Evolutionary conservation across 768 basidiomycete genomes (phyloP).

Genomic region (Tephrocybe sp.): DNA sequence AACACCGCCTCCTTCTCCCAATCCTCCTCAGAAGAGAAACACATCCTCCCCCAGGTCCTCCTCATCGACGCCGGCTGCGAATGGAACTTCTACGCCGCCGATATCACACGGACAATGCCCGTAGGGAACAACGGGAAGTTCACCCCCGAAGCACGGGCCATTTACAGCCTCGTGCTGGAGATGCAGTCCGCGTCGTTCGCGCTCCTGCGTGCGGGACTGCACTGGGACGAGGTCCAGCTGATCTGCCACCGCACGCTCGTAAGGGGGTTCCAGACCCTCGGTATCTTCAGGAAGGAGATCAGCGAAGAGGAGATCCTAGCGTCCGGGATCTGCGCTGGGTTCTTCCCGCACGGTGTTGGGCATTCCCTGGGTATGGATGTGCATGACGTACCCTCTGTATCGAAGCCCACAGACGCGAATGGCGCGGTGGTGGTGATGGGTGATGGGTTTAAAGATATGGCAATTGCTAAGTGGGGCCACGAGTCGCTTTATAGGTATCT

Average conservation of each 20-base stretch:
- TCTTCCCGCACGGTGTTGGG: conserved; percentile 93
- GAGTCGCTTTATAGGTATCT: conserved; percentile 78
- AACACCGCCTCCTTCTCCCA: conserved; percentile 49
- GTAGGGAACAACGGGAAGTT: conserved; percentile 95
- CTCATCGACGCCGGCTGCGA: conserved; percentile 96
- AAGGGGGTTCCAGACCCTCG: conserved; percentile 75
- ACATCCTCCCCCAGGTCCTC: conserved; percentile 65
- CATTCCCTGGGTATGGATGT: conserved; percentile 94
- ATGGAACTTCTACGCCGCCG: conserved; percentile 52
- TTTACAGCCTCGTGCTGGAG: conserved; percentile 83
- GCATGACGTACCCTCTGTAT: conserved; percentile 86
- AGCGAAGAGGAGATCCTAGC: conserved; percentile 66
- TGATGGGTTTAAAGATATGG: not conserved
- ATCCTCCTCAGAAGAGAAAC: conserved; percentile 26
- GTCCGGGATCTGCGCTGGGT: conserved; percentile 76
- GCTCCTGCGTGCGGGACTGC: conserved; percentile 68
- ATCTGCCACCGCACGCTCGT: conserved; percentile 83
- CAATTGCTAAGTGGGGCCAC: conserved; percentile 33
- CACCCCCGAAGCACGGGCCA: conserved; percentile 72
- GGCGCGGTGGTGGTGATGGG: conserved; percentile 29
- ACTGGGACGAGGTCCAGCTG: conserved; percentile 89
- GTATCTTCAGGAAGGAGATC: conserved; percentile 69
- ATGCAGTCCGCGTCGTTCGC: conserved; percentile 88
- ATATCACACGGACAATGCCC: conserved; percentile 80
- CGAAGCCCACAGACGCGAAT: conserved; percentile 58